A percentile compares a stretch with the other conserved stretches of the same genome.
These are phyloP conservation scores for Populus simonii DNA, from an alignment of 345 rosid species.

Conservation along the genomic window DNA sequence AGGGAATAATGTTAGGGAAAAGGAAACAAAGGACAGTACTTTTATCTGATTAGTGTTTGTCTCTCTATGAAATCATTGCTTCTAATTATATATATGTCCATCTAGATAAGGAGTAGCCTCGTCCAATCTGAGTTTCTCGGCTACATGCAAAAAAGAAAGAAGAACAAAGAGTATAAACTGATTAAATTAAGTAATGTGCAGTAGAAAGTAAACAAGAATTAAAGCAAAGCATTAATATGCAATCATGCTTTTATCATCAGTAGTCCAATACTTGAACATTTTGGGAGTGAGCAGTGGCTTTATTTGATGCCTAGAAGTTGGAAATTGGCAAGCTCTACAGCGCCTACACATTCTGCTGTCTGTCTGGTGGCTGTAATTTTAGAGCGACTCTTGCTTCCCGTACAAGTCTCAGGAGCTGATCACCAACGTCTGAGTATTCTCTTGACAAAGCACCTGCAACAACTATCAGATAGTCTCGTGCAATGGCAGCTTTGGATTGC, in stretches of 20 bases:
- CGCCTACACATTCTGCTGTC: not conserved
- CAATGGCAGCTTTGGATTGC: conserved; percentile 45
- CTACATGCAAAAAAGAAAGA: too few relatives aligned
- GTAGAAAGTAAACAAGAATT: conserved; percentile 1
- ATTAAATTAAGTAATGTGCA: not conserved
- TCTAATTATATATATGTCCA: not conserved
- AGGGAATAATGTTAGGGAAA: too few relatives aligned
- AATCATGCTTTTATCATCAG: conserved; percentile 30
- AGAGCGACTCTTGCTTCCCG: conserved; percentile 3
- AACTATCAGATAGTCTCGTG: conserved; percentile 26
- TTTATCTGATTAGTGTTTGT: not conserved
- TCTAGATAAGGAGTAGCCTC: not conserved
- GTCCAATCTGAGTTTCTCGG: conserved; percentile 7
- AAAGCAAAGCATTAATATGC: conserved; percentile 2
- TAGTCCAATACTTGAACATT: too few relatives aligned
- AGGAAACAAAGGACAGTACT: too few relatives aligned
- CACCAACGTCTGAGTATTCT: not conserved
- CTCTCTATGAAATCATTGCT: not conserved
- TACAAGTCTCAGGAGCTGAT: conserved; percentile 2
- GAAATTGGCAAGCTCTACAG: not conserved
- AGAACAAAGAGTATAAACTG: too few relatives aligned
- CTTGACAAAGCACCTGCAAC: conserved; percentile 30
- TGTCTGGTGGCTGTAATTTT: not conserved
- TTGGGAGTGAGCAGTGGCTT: not conserved
- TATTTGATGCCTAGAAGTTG: conserved; percentile 3